Base-by-base conservation (phyloP, 495 filamentous ascomycete genomes). In the Podospora australis region DNA sequence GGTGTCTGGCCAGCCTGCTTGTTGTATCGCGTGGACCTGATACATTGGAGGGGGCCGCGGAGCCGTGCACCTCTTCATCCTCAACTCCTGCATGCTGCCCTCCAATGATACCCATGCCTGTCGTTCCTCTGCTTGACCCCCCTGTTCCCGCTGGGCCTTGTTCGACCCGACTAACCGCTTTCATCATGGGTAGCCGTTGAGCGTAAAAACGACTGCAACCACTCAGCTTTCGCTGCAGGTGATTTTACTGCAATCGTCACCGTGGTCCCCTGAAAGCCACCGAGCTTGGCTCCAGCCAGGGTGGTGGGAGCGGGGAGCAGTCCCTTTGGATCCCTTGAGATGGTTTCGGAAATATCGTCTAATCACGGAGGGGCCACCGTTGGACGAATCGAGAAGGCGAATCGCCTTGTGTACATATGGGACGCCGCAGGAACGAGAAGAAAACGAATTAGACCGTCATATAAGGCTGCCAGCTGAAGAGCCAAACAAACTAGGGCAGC, bases 21-120 rank as follows among this genome's bases (percentile, higher is more conserved):
- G 43, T 60, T 53, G 57, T 44, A 46, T 58, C 42, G 52, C 28
- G 52, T 39, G 41, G 50, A 49, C 56, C 68, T 72, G 70, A 72
- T 60, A 74, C 69, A 70, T n/a, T 48, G 32, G 32, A 56, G 63
- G 62, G 63, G 60, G 54, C 57, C 51, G 52, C 56, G 55, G 65
- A 60, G 56, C 63, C 67, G 59, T 69, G 64, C 66, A 60, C 59
- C 43, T 46, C 49, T 55, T 56, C 60, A 48, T 59, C 57, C 20
- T 47, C 44, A 34, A 23, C 59, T 48, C 46, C 49, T 47, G 52
- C 50, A 49, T 48, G 42, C 28, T 10, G 46, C 7, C 6, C 32
- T 23, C 34, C 48, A 41, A 40, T 22, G 26, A 21, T 19, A 45
- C 16, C 49, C 44, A 52, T 47, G 30, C 22, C 50, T 22, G n/a